Conservation (phyloP, 371 early-diverging fungal species). For the Funneliformis caledonium region DNA sequence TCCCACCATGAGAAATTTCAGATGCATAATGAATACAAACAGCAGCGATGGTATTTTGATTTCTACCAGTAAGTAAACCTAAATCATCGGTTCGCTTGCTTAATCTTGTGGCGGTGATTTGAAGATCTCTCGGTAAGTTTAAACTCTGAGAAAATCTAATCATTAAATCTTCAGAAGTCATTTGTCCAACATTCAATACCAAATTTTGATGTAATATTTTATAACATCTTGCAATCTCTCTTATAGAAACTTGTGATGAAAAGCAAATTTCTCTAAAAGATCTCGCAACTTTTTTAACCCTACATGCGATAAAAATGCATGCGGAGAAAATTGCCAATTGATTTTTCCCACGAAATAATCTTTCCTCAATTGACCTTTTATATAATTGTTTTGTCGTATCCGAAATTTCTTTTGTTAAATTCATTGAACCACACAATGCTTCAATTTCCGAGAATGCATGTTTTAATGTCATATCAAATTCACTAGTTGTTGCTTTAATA, state of each 20-base stretch:
- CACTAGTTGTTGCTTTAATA: conserved; percentile 70
- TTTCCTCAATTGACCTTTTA: conserved; percentile 88
- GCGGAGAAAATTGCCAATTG: conserved; percentile 94
- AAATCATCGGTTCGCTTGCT: conserved; percentile 76
- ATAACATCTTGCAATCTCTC: conserved; percentile 89
- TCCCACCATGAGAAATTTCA: conserved; percentile 67
- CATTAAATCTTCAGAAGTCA: conserved; percentile 81
- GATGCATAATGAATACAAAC: conserved; percentile 88
- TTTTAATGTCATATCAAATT: conserved; percentile 80
- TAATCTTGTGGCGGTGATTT: conserved; percentile 72
- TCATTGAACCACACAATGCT: conserved; percentile 89
- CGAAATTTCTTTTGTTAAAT: conserved; percentile 83
- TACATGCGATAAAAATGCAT: conserved; percentile 97
- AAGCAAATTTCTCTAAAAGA: conserved; percentile 98
- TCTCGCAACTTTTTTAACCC: conserved; percentile 88
- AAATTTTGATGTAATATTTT: conserved; percentile 71
- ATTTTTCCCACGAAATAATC: conserved; percentile 87
- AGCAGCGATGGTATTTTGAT: conserved; percentile 90
- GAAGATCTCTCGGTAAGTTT: conserved; percentile 71
- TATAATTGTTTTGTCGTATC: conserved; percentile 97
- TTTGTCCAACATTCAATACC: conserved; percentile 63
- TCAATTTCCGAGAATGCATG: conserved; percentile 93
- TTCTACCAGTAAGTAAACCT: conserved; percentile 85
- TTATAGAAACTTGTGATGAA: conserved; percentile 90
- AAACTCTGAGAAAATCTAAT: conserved; percentile 86